Base-by-base conservation (phyloP, 805 yeast species). In the Candida adriatica region DNA sequence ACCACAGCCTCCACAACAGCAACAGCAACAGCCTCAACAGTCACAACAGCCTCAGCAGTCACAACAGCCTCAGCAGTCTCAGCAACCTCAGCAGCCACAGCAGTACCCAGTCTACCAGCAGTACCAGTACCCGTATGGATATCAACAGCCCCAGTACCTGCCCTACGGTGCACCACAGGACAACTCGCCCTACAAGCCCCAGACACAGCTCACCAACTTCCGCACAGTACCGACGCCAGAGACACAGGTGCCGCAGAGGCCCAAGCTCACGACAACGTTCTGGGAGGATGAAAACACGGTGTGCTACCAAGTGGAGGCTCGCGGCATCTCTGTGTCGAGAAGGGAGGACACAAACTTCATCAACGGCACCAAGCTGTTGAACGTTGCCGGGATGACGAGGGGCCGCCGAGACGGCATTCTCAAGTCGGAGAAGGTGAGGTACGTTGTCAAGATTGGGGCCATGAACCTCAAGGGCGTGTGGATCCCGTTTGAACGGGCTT, bases 401-500 rank as follows among this genome's bases (percentile, higher is more conserved):
- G 85, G 85, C 22, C 62, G 84, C 35, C 60, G 85, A 50, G 85
- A 77, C 53, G 85, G 85, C 15, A 77, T 77, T 33, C 60, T 77
- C 30, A 77, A 77, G 52, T 64, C 70, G 33, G 85, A 77, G 52
- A 77, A 77, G 51, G 71, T 73, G 13, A 61, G 84, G 23, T 78
- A 76, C 46, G 85, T 77, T 26, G 83, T 77, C 19, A 77, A 77
- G 52, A 76, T 77, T 48, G 85, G 85, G n/a, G 72, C 79, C 11
- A 77, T 77, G 83, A 80, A 77, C 52, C 59, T 77, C 41, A 77
- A 77, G 51, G 85, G 85, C 27, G 85, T 77, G 23, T 77, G 85
- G 85, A 76, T 77, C 31, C 85, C 85, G 6, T 77, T 77, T 52
- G 84, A 77, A 48, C 60, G 84, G 34, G 85, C 84, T 3, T 55